Percentiles rank a stretch among this genome's conserved stretches.
phyloP scores from a whole-genome alignment of 495 filamentous ascomycete species.

The Thermothielavioides terrestris region DNA sequence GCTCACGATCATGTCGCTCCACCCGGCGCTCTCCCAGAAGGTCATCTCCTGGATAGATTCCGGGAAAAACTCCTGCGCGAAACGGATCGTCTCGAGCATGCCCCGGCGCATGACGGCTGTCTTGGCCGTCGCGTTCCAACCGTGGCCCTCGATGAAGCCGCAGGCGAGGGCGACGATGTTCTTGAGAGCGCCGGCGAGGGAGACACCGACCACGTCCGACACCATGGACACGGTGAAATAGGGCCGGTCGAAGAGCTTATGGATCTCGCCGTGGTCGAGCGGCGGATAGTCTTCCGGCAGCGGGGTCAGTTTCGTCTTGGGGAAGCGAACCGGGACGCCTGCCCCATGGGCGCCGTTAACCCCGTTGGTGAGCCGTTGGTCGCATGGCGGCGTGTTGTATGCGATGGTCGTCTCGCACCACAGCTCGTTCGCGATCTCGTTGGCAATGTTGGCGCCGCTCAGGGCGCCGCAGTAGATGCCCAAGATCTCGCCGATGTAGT shows the following conservation, averaged over 20 bases:
- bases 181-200: conserved; percentile 90
- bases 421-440: conserved; percentile 88
- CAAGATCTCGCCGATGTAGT: conserved; percentile 80
- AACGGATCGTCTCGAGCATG: conserved; percentile 88
- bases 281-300: conserved; percentile 73
- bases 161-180: conserved; percentile 94
- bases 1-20: conserved; percentile 92
- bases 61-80: conserved; percentile 85
- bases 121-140: conserved; percentile 98
- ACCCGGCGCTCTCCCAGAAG: conserved; percentile 91
- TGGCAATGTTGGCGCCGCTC: conserved; percentile 94
- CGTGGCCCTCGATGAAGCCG: conserved; percentile 89
- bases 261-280: conserved; percentile 68
- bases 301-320: conserved; percentile 57
- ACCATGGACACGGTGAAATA: conserved; percentile 97
- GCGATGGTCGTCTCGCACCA: conserved; percentile 95
- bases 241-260: conserved; percentile 84
- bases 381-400: conserved; percentile 83
- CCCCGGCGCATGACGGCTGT: conserved; percentile 95
- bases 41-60: conserved; percentile 69
- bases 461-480: conserved; percentile 96
- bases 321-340: conserved; percentile 50
- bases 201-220: conserved; percentile 88
- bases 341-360: conserved; percentile 32
- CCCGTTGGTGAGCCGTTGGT: conserved; percentile 32